These are phyloP conservation scores for Wickerhamiella allomyrinae DNA, from an alignment of 805 yeast genomes.

Conservation along the genomic window DNA sequence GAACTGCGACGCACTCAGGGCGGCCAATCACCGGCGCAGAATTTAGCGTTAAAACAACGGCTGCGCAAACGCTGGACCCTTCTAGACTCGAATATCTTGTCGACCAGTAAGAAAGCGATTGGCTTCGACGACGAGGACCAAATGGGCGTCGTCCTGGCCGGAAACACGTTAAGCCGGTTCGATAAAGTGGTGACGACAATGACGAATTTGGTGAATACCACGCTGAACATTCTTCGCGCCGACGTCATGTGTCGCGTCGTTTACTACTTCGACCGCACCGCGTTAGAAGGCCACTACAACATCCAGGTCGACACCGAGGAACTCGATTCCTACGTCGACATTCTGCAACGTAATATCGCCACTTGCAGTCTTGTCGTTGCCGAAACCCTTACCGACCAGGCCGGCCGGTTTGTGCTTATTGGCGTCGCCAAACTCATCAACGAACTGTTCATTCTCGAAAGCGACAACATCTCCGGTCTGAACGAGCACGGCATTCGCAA, in stretches of 20 bases:
- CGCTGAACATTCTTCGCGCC: conserved; percentile 36
- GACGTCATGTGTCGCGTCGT: conserved; percentile 42
- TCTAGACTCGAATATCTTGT: conserved; percentile 14
- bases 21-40: not conserved
- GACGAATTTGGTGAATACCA: conserved; percentile 16
- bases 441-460: conserved; percentile 37
- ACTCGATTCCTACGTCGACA: conserved; percentile 40
- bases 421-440: conserved; percentile 43
- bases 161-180: conserved; percentile 18
- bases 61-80: conserved; percentile 23
- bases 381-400: conserved; percentile 20
- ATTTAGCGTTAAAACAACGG: conserved; percentile 1
- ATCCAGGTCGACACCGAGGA: conserved; percentile 42
- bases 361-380: conserved; percentile 32
- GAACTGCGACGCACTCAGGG: conserved; percentile 21
- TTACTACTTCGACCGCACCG: conserved; percentile 37
- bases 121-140: conserved; percentile 1
- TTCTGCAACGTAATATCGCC: conserved; percentile 36
- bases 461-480: conserved; percentile 35
- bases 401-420: conserved; percentile 26
- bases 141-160: conserved; percentile 10
- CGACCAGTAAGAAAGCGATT: not conserved
- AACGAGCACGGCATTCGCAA: conserved; percentile 47
- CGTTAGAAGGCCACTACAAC: conserved; percentile 36
- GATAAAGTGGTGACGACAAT: conserved; percentile 19